Percentiles rank a stretch among this genome's conserved stretches.
Evolutionary conservation across 768 basidiomycete genomes (phyloP).

Genomic region (Tephrocybe rancida): DNA sequence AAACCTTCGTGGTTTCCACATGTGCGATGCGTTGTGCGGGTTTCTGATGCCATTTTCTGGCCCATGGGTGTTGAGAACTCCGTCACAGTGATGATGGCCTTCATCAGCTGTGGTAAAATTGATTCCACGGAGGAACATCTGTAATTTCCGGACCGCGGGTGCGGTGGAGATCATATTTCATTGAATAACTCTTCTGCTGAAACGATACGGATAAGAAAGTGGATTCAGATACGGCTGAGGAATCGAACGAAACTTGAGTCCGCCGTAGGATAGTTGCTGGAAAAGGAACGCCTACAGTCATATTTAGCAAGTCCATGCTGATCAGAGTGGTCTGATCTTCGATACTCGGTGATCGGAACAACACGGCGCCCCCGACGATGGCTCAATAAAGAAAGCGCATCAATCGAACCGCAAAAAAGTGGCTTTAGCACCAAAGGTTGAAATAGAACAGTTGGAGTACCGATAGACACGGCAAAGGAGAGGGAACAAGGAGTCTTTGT

Average conservation of each 20-base stretch:
- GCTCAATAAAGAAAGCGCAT: constrained; percentile 26
- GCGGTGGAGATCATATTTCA: constrained; percentile 30
- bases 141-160: constrained; percentile 37
- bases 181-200: neutral
- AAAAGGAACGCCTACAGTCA: neutral
- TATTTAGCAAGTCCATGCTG: constrained; percentile 1
- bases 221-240: constrained; percentile 1
- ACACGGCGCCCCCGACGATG: constrained; percentile 28
- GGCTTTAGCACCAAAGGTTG: constrained; percentile 3
- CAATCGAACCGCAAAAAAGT: constrained; percentile 13
- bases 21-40: constrained; percentile 29
- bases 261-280: neutral
- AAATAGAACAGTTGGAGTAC: neutral
- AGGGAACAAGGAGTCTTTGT: constrained; percentile 7
- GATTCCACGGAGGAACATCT: constrained; percentile 38
- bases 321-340: constrained; percentile 18
- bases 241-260: neutral
- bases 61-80: constrained; percentile 34
- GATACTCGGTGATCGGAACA: constrained; percentile 38
- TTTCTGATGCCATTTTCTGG: constrained; percentile 35
- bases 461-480: neutral
- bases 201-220: constrained; percentile 11
- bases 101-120: constrained; percentile 19
- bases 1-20: constrained; percentile 32
- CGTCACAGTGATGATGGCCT: constrained; percentile 29